Evolutionary conservation across 169 alveolate species (phyloP).

Genomic region (Toxoplasma gondii): DNA sequence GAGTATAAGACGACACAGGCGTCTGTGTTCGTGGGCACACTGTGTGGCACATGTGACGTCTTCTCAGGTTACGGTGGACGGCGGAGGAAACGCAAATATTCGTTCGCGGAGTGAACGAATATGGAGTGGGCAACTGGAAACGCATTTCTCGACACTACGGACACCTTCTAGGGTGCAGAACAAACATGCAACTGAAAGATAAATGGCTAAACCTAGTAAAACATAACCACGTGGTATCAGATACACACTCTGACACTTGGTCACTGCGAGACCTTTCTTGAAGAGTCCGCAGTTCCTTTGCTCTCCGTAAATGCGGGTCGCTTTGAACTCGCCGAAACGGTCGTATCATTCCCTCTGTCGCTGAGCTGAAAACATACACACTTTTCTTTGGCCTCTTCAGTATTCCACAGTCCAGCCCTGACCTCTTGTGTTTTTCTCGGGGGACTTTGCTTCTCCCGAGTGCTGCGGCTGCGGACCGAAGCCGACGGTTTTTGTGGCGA

Average conservation of each 20-base stretch:
- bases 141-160: constrained; percentile 6
- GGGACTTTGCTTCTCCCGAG: too few relatives aligned
- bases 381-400: too few relatives aligned
- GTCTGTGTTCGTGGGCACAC: background rate
- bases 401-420: too few relatives aligned
- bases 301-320: background rate
- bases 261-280: background rate
- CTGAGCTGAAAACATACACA: too few relatives aligned
- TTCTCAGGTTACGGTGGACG: constrained; percentile 33
- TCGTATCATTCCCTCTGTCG: background rate
- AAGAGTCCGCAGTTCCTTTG: background rate
- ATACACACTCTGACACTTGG: background rate
- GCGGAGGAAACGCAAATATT: constrained; percentile 41
- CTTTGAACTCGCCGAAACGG: background rate
- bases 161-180: constrained; percentile 4
- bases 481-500: too few relatives aligned
- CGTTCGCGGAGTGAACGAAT: constrained; percentile 34
- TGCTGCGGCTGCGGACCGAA: too few relatives aligned
- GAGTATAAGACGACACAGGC: too few relatives aligned
- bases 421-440: too few relatives aligned
- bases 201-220: constrained; percentile 45
- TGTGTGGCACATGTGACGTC: background rate
- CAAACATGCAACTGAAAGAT: constrained; percentile 46
- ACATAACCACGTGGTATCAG: constrained; percentile 9
- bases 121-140: constrained; percentile 46